Percentiles rank a stretch among this genome's conserved stretches.
phyloP scores from a whole-genome alignment of 495 filamentous ascomycete species.

The Tuber borchii region DNA sequence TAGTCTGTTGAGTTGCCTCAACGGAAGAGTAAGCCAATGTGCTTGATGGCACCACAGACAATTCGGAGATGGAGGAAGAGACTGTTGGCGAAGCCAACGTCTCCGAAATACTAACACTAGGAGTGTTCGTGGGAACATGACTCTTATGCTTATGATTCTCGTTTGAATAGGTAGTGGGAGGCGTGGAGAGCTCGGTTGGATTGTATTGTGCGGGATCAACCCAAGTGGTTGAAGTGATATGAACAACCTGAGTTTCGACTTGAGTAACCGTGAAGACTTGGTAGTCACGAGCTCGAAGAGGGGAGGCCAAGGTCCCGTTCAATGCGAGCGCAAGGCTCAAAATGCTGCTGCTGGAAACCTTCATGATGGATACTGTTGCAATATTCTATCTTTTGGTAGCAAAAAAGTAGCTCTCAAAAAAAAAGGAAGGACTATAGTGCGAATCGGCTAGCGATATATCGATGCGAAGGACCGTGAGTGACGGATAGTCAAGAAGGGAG shows the following conservation, averaged over 20 bases:
- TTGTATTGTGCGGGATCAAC: slow-evolving; percentile 14
- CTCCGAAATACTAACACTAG: slow-evolving; percentile 10
- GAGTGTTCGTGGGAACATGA: slow-evolving; percentile 3
- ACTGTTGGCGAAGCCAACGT: not conserved
- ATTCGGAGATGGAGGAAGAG: slow-evolving; percentile 10
- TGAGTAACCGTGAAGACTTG: slow-evolving; percentile 20
- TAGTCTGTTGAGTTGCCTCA: slow-evolving; percentile 6
- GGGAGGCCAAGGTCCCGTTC: slow-evolving; percentile 27
- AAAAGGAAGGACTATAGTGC: slow-evolving; percentile 14
- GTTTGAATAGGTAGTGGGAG: not conserved
- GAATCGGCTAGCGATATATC: slow-evolving; percentile 34
- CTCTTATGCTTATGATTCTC: not conserved
- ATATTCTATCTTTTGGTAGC: slow-evolving; percentile 20
- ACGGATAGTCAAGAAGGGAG: slow-evolving; percentile 31
- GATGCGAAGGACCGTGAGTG: slow-evolving; percentile 12
- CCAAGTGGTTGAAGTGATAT: slow-evolving; percentile 21
- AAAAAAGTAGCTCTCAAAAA: slow-evolving; percentile 12
- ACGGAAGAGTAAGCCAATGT: not conserved
- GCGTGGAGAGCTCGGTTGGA: not conserved
- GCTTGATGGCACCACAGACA: slow-evolving; percentile 19
- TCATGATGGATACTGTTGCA: slow-evolving; percentile 20
- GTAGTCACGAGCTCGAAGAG: slow-evolving; percentile 23
- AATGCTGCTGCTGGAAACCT: slow-evolving; percentile 23
- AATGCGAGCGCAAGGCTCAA: slow-evolving; percentile 32
- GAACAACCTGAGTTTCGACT: slow-evolving; percentile 16